Base-by-base conservation (phyloP, 768 basidiomycete species). In the Lanmaoa pseudosensibilis region DNA sequence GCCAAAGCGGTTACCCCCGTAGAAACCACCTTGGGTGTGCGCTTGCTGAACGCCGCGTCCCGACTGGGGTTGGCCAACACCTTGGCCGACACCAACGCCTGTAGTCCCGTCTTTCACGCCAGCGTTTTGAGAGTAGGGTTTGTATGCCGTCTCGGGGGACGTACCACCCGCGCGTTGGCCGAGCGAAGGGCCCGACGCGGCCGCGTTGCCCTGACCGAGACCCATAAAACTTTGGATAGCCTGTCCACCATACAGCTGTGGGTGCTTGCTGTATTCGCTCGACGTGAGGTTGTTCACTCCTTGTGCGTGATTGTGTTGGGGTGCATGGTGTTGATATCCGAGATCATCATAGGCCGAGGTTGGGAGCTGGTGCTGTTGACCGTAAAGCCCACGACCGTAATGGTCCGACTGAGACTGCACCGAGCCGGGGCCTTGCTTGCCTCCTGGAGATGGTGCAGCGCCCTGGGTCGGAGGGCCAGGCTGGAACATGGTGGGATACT, bases 401-500 rank as follows among this genome's bases (percentile, higher is more conserved):
- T 83, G 84, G 54, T 84, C 84, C 55, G 77, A 81, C 54, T 80
- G 80, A 21, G 72, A 69, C 55, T 80, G 79, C 48, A 79, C 78
- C 52, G 80, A 77, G 47, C 75, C 78, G 38, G 81, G 82, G 16
- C 83, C 82, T 64, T 88, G 87, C 66, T 88, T 87, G n/a, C 78
- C 73, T 5, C 80, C 82, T 1, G 86, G 85, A 52, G 84, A 85
- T 0, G 85, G 82, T 6, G 81, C 84, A 16, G 82, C 81, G 4
- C 81, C 83, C 16, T 87, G 87, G 0, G 84, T 84, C 21, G 87
- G 86, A 16, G 86, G 86, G 10, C 83, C 85, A 33, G 84, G 80
- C 63, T 86, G 85, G 77, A 87, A 90, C 74, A 90, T 84, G 32
- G 87, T 71, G 2, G 88, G 87, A 66, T 90, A 91, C 73, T 91